Percentiles rank a stretch among this genome's conserved stretches.
These are phyloP conservation scores for Leptomonas pyrrhocoris DNA, from an alignment of 208 protist genomes.

Conservation along the genomic window DNA sequence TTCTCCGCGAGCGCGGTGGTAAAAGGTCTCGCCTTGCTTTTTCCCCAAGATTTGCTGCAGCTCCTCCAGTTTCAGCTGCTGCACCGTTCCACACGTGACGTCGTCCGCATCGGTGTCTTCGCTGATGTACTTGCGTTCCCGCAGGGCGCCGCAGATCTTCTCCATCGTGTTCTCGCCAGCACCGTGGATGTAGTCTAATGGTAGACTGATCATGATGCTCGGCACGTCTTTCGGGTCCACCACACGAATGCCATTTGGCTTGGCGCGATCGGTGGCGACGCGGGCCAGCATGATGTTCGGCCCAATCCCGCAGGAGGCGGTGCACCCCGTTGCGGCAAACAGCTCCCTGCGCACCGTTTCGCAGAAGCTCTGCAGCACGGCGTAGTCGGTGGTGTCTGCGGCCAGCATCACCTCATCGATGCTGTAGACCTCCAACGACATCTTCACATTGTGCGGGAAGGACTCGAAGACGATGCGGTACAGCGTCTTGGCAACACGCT, in stretches of 20 bases:
- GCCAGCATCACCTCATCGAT: constrained; percentile 91
- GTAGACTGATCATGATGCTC: constrained; percentile 44
- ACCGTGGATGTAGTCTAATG: constrained; percentile 75
- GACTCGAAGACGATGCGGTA: constrained; percentile 82
- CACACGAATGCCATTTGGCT: constrained; percentile 72
- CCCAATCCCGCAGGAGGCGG: constrained; percentile 84
- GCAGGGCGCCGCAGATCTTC: constrained; percentile 57
- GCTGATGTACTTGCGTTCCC: constrained; percentile 23
- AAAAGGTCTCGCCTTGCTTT: constrained; percentile 75
- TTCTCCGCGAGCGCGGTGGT: constrained; percentile 66
- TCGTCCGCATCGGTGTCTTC: constrained; percentile 3
- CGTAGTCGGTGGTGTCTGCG: constrained; percentile 67
- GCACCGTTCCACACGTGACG: constrained; percentile 71
- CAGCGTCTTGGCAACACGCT: constrained; percentile 58
- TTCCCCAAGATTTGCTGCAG: constrained; percentile 66
- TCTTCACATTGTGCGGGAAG: constrained; percentile 48
- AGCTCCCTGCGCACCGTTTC: constrained; percentile 62
- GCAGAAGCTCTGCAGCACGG: constrained; percentile 51
- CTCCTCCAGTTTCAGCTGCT: constrained; percentile 52
- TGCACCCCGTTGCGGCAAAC: constrained; percentile 59
- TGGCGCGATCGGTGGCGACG: constrained; percentile 69
- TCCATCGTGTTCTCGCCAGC: constrained; percentile 59
- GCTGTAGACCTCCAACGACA: constrained; percentile 87
- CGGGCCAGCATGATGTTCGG: constrained; percentile 87
- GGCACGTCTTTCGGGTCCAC: constrained; percentile 52